Conservation (phyloP, 257 asterid species). For the Solanum etuberosum region DNA sequence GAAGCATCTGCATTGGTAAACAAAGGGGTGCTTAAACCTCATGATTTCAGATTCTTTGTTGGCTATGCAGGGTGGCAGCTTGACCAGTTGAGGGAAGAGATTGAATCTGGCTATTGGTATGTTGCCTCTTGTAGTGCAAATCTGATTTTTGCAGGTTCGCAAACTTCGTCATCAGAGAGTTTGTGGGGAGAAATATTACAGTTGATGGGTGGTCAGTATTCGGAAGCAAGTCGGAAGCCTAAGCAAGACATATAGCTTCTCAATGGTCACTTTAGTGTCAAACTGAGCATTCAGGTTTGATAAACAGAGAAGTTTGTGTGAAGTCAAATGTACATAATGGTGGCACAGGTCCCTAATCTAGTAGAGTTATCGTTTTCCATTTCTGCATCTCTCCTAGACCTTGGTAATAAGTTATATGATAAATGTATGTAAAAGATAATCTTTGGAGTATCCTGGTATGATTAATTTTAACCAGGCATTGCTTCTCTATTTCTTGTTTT, state of each 20-base stretch:
- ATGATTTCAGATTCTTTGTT: conserved; percentile 74
- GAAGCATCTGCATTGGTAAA: conserved; percentile 61
- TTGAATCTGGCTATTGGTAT: conserved; percentile 71
- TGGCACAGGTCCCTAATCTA: background rate
- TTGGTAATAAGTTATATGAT: background rate
- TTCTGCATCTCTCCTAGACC: background rate
- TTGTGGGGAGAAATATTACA: conserved; percentile 90
- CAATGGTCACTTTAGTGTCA: background rate
- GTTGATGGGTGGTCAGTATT: conserved; percentile 91
- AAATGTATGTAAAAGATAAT: background rate
- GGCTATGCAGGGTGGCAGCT: conserved; percentile 97
- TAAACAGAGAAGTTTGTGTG: background rate
- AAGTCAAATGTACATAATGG: conserved; percentile 6
- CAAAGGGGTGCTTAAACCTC: conserved; percentile 56
- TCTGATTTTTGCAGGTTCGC: conserved; percentile 45
- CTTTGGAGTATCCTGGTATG: background rate
- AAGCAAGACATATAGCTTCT: conserved; percentile 60
- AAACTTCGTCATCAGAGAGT: conserved; percentile 39
- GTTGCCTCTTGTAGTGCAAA: conserved; percentile 85
- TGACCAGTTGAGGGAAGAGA: conserved; percentile 76
- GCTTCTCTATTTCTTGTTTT: background rate
- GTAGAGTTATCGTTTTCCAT: background rate
- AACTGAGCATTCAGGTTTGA: background rate
- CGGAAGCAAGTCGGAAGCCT: conserved; percentile 92
- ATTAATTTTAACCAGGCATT: background rate